Percentiles rank a stretch among this genome's conserved stretches.
These are phyloP conservation scores for Tricholoma bakamatsutake DNA, from an alignment of 768 basidiomycete species.

Conservation along the genomic window DNA sequence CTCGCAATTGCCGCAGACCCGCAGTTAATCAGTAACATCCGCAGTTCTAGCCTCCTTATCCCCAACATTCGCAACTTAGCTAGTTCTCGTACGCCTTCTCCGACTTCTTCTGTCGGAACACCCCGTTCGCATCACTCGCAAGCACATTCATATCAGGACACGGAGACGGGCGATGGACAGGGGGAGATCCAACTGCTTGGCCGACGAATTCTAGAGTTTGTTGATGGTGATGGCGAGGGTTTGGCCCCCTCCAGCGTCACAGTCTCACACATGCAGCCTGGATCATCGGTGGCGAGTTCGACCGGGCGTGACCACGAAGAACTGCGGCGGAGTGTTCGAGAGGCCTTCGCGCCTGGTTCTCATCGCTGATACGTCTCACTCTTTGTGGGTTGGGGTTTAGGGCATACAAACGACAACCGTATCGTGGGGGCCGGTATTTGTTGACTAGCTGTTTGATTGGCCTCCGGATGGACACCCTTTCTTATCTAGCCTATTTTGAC, in stretches of 20 bases:
- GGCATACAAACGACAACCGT: background rate
- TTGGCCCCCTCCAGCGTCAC: slow-evolving; percentile 54
- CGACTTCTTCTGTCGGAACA: slow-evolving; percentile 68
- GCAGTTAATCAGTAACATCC: slow-evolving; percentile 86
- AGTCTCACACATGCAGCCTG: slow-evolving; percentile 63
- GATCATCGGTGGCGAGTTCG: slow-evolving; percentile 61
- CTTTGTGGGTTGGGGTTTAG: background rate
- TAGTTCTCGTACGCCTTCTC: slow-evolving; percentile 60
- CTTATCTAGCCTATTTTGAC: background rate
- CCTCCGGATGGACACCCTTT: slow-evolving; percentile 6
- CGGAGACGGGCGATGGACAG: slow-evolving; percentile 82
- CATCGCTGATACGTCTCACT: slow-evolving; percentile 33
- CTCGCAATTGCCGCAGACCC: slow-evolving; percentile 49
- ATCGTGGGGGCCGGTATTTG: background rate
- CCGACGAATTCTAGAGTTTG: slow-evolving; percentile 79
- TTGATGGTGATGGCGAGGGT: slow-evolving; percentile 67
- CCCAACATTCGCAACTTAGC: slow-evolving; percentile 86
- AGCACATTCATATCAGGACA: slow-evolving; percentile 72
- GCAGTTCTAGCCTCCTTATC: slow-evolving; percentile 71
- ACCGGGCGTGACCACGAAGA: slow-evolving; percentile 71
- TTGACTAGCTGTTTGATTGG: background rate
- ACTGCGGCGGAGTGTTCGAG: slow-evolving; percentile 73
- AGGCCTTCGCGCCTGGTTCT: slow-evolving; percentile 69
- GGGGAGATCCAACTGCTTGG: slow-evolving; percentile 87
- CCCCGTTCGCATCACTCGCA: slow-evolving; percentile 66